Conservation (phyloP, 352 stramenopile species). For the Pseudoperonospora humuli region DNA sequence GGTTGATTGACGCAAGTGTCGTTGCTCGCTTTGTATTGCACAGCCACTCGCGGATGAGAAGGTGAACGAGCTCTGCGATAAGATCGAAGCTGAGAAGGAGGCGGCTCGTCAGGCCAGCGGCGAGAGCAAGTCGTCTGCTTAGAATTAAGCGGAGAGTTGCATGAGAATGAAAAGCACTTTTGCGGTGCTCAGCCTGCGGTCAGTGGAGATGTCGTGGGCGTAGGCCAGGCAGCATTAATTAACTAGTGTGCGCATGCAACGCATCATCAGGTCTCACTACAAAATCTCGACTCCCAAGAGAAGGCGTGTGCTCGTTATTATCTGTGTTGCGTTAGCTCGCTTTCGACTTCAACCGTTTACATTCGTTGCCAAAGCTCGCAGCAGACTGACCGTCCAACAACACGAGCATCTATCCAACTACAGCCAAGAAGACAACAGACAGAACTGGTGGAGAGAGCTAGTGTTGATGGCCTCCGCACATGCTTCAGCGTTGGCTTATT, state of each 20-base stretch:
- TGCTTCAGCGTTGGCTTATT: constrained; percentile 10
- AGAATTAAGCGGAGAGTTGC: constrained; percentile 16
- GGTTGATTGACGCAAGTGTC: background rate
- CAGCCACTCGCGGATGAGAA: constrained; percentile 68
- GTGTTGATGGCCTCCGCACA: background rate
- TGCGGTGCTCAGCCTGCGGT: background rate
- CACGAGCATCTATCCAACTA: constrained; percentile 21
- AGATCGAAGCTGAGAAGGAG: constrained; percentile 83
- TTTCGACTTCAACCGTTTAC: constrained; percentile 19
- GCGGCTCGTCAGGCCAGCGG: constrained; percentile 54
- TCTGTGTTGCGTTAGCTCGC: constrained; percentile 7
- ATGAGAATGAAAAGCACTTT: constrained; percentile 6
- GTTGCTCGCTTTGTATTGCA: background rate
- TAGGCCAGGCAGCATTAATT: constrained; percentile 13
- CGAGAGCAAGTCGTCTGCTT: constrained; percentile 73
- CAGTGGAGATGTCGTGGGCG: background rate
- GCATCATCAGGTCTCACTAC: background rate
- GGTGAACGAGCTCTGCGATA: constrained; percentile 69
- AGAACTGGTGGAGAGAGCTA: constrained; percentile 12
- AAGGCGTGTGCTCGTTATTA: constrained; percentile 17
- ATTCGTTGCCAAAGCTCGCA: constrained; percentile 9
- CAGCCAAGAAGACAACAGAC: constrained; percentile 15
- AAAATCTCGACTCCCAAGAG: background rate
- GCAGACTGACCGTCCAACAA: constrained; percentile 6
- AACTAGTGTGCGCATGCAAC: constrained; percentile 7